Conservation (phyloP, 345 rosid genomes). For the Psidium friedrichsthalianum region DNA sequence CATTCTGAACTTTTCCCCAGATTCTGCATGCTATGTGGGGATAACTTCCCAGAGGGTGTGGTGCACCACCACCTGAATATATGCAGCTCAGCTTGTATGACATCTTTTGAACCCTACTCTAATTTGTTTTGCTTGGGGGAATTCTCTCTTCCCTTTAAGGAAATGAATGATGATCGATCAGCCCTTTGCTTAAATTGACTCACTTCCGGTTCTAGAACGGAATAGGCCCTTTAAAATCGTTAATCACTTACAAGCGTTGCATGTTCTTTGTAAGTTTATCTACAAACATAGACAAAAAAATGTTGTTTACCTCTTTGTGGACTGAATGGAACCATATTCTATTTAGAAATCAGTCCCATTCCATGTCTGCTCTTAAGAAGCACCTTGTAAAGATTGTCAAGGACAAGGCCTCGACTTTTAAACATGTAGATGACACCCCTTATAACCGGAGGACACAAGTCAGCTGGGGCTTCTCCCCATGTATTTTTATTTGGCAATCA, state of each 20-base stretch:
- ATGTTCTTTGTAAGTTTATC: background rate
- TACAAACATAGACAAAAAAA: background rate
- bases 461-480: too few species aligned
- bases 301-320: too few species aligned
- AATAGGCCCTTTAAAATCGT: background rate
- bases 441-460: too few species aligned
- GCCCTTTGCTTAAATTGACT: background rate
- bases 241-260: background rate
- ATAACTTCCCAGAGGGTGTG: too few species aligned
- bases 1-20: conserved; percentile 65
- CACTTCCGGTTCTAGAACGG: background rate
- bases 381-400: too few species aligned
- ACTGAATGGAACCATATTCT: too few species aligned
- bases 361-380: too few species aligned
- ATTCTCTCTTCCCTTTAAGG: background rate
- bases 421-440: too few species aligned
- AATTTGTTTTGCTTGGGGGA: background rate
- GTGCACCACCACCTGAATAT: too few species aligned
- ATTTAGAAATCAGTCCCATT: too few species aligned
- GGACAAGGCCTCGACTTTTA: too few species aligned
- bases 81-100: background rate
- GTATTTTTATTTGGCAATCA: too few species aligned
- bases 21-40: conserved; percentile 59
- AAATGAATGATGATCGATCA: background rate
- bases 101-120: background rate